phyloP scores from a whole-genome alignment of 306 rosid species.

The Glycine tomentella region DNA sequence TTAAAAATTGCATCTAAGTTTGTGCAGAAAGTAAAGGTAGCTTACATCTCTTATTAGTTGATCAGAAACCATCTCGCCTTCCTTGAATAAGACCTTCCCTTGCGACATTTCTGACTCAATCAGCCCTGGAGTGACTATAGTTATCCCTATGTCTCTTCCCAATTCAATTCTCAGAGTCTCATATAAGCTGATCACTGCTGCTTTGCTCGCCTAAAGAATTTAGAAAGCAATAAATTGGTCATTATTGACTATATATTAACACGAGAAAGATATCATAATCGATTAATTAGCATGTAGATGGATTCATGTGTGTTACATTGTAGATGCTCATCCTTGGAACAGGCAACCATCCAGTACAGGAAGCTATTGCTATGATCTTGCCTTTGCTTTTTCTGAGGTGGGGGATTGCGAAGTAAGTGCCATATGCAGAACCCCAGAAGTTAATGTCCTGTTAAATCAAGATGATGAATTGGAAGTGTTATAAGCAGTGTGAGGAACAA shows the following conservation, averaged over 20 bases:
- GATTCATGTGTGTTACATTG: slow-evolving; percentile 51
- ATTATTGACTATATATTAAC: neutral
- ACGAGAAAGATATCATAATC: neutral
- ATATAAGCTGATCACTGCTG: slow-evolving; percentile 65
- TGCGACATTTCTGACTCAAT: slow-evolving; percentile 70
- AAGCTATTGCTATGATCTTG: slow-evolving; percentile 64
- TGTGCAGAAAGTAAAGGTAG: neutral
- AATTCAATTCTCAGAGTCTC: slow-evolving; percentile 67
- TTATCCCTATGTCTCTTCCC: slow-evolving; percentile 69
- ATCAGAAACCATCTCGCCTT: slow-evolving; percentile 57
- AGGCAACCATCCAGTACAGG: slow-evolving; percentile 66
- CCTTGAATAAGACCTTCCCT: slow-evolving; percentile 64
- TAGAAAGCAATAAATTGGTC: neutral
- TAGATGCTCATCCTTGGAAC: slow-evolving; percentile 62
- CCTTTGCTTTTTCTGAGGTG: slow-evolving; percentile 63
- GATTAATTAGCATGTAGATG: slow-evolving; percentile 14
- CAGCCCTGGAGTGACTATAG: slow-evolving; percentile 68
- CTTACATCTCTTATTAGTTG: slow-evolving; percentile 68
- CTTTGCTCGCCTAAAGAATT: slow-evolving; percentile 70
- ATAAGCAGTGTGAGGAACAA: too few relatives aligned
- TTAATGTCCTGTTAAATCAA: slow-evolving; percentile 59
- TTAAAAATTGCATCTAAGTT: neutral
- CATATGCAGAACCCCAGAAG: slow-evolving; percentile 70
- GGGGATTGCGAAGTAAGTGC: slow-evolving; percentile 65
- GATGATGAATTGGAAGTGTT: too few relatives aligned